These are phyloP conservation scores for Phytophthora nicotianae DNA, from an alignment of 352 stramenopile genomes.

Conservation along the genomic window DNA sequence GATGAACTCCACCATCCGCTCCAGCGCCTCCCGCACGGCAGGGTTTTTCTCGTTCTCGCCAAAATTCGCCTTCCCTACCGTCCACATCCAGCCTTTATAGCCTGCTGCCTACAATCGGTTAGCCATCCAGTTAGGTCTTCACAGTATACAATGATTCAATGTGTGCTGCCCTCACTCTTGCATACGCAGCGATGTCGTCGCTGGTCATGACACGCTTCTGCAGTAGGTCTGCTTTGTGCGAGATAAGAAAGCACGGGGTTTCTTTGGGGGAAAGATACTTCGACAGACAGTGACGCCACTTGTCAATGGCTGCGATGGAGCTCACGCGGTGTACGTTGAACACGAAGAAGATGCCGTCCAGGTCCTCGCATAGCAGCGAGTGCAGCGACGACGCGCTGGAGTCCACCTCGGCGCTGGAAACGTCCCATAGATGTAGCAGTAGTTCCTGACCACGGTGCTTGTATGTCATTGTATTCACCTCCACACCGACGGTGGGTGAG, in stretches of 20 bases:
- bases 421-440: conserved; percentile 79
- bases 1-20: conserved; percentile 76
- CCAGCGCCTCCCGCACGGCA: conserved; percentile 70
- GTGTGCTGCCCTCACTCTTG: conserved; percentile 27
- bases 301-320: conserved; percentile 84
- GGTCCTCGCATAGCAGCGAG: conserved; percentile 71
- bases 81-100: conserved; percentile 88
- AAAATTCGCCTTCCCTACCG: conserved; percentile 72
- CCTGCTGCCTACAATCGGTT: conserved; percentile 48
- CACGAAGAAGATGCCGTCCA: conserved; percentile 89
- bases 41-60: conserved; percentile 86
- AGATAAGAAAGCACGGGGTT: conserved; percentile 79
- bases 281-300: conserved; percentile 74
- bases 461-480: conserved; percentile 62
- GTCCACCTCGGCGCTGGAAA: conserved; percentile 78
- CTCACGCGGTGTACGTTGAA: conserved; percentile 90
- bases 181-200: conserved; percentile 85
- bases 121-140: background rate
- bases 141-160: background rate
- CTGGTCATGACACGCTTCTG: conserved; percentile 89
- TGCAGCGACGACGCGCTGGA: conserved; percentile 63
- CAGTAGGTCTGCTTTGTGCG: conserved; percentile 83
- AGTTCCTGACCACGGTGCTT: conserved; percentile 49
- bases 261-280: conserved; percentile 81
- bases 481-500: conserved; percentile 79